Evolutionary conservation across 352 stramenopile species (phyloP), one percentile per base, ranked within the genome.

Genomic region (Globisporangium paddicum): DNA sequence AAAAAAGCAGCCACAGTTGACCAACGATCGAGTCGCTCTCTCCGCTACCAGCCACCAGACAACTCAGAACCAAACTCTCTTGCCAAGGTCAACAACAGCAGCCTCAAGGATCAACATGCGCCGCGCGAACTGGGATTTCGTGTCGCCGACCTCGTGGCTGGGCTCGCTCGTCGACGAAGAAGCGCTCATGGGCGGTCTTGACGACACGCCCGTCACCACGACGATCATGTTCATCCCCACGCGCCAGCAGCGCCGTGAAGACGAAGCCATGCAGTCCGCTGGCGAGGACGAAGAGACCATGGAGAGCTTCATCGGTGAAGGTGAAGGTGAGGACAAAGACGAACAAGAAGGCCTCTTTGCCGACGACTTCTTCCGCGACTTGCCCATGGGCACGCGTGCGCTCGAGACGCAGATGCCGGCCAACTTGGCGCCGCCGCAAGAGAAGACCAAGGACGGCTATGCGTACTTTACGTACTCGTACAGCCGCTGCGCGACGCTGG

Each of bases 391-490:
- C 6, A 73, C 69, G 6, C 73, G 75, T 30, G 58, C 70, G n/a
- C 73, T 86, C 50, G 72, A 73, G 49, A 86, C 78, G 9, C 61
- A 71, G 11, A 51, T 85, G 34, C 73, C 75, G 3, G 11, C 57
- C 16, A 69, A 57, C 18, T 13, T 83, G 11, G 45, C 55, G 30
- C 69, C 72, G 2, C 75, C 73, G 2, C 23, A 58, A n/a, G 26
- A 62, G 38, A 75, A 75, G 50, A 77, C 75, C 30, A 79, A 77
- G 63, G 67, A 76, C 41, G 69, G 66, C 34, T 79, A 75, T 18
- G 59, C 72, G 23, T 90, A 68, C 67, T 76, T 60, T 52, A 79
- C 75, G 54, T 89, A 92, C 64, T 73, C 79, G 44, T 90, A 87
- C 71, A 88, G 66, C 60, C 79, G 65, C 37, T 87, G 78, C 59